A percentile compares a stretch with the other conserved stretches of the same genome.
These are phyloP conservation scores for Curvularia spicifera DNA, from an alignment of 2,329 filamentous ascomycete genomes.

Conservation along the genomic window DNA sequence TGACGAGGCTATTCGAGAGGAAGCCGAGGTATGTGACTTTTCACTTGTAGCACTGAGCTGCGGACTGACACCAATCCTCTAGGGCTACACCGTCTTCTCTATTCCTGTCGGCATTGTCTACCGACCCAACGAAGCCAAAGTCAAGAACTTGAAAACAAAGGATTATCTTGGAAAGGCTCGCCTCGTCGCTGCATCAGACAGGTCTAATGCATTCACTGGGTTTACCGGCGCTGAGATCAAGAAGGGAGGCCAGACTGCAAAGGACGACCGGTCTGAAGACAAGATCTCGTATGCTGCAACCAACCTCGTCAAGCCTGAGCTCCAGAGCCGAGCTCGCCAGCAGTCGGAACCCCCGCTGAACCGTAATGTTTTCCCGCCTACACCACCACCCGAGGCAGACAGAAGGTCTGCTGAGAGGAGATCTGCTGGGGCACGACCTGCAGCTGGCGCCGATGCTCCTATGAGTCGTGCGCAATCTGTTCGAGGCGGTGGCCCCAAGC, in stretches of 20 bases:
- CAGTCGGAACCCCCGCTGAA: conserved; percentile 82
- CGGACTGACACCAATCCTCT: conserved; percentile 34
- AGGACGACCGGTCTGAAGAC: conserved; percentile 80
- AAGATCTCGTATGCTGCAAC: conserved; percentile 91
- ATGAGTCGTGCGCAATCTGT: conserved; percentile 58
- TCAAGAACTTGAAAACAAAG: conserved; percentile 96
- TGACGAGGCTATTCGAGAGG: conserved; percentile 91
- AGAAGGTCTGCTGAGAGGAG: conserved; percentile 36
- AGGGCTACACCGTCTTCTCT: conserved; percentile 98
- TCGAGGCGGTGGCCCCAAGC: conserved; percentile 56
- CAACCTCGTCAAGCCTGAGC: conserved; percentile 86
- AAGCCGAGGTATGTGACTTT: conserved; percentile 74
- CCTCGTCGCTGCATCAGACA: conserved; percentile 85
- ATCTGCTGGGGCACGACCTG: conserved; percentile 21
- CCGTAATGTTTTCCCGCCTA: conserved; percentile 91
- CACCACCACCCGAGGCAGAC: conserved; percentile 92
- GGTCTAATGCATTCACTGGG: conserved; percentile 79
- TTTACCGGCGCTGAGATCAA: conserved; percentile 81
- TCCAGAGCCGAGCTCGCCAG: conserved; percentile 76
- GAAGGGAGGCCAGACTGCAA: conserved; percentile 64
- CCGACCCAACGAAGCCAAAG: conserved; percentile 94
- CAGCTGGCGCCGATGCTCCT: conserved; percentile 34
- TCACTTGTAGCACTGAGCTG: neutral
- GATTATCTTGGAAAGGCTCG: conserved; percentile 97
- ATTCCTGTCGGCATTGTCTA: conserved; percentile 97